Percentiles rank a stretch among this genome's conserved stretches.
Conservation (phyloP, 2,329 filamentous ascomycete species). For the Hypoxylon sp. region DNA sequence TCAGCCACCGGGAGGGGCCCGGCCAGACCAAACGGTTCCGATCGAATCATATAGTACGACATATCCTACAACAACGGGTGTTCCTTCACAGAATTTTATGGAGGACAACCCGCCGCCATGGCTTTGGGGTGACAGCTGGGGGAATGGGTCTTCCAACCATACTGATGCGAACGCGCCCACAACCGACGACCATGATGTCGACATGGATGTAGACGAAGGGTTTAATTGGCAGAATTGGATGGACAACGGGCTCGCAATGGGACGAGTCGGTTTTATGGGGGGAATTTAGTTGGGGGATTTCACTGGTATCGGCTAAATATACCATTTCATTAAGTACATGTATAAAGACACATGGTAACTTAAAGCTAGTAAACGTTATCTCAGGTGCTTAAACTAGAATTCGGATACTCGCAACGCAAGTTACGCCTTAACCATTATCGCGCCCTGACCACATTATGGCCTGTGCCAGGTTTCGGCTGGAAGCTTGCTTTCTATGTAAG, state of each 20-base stretch:
- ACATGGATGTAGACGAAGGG: constrained; percentile 54
- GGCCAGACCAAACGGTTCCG: constrained; percentile 30
- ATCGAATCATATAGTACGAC: constrained; percentile 37
- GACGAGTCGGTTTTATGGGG: constrained; percentile 49
- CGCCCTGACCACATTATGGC: too few relatives aligned
- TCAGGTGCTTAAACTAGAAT: too few relatives aligned
- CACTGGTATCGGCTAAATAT: background rate
- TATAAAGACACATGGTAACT: too few relatives aligned
- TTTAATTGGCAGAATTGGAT: constrained; percentile 65
- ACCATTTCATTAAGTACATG: background rate
- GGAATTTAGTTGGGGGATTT: constrained; percentile 42
- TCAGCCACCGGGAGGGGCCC: constrained; percentile 34
- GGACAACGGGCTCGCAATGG: constrained; percentile 49
- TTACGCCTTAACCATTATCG: too few relatives aligned
- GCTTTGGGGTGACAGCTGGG: constrained; percentile 56
- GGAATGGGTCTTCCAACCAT: constrained; percentile 7
- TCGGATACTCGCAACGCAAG: too few relatives aligned
- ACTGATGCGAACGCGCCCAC: constrained; percentile 47
- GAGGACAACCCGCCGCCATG: constrained; percentile 57
- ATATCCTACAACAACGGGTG: constrained; percentile 24
- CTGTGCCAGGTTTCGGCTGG: too few relatives aligned
- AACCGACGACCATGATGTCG: constrained; percentile 50
- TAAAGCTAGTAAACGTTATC: too few relatives aligned
- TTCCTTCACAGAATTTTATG: constrained; percentile 19
- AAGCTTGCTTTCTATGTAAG: too few relatives aligned